Conservation (phyloP, 441 rosid species). For the Gossypium davidsonii region DNA sequence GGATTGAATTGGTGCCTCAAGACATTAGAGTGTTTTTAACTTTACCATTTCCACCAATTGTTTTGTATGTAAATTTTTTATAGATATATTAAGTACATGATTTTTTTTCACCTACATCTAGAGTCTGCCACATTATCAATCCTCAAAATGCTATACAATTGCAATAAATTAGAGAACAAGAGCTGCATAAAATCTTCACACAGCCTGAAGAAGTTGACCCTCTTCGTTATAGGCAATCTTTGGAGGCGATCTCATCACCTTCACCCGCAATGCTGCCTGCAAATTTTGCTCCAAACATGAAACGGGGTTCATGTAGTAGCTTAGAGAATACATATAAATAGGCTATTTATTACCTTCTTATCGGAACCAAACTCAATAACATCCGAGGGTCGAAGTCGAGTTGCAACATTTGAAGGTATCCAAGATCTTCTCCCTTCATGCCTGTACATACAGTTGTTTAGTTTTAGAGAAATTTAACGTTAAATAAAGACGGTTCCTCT, state of each 20-base stretch:
- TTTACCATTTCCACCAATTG: too few species aligned
- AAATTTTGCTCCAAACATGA: not conserved
- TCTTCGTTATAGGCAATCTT: constrained; percentile 22
- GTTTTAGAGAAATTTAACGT: not conserved
- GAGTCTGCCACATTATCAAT: too few species aligned
- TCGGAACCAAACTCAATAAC: constrained; percentile 65
- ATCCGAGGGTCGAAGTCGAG: constrained; percentile 56
- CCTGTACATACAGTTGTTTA: constrained; percentile 32
- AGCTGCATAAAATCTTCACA: constrained; percentile 20
- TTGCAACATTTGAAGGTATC: constrained; percentile 48
- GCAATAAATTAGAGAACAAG: not conserved
- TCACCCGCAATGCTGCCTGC: constrained; percentile 70
- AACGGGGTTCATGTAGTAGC: not conserved
- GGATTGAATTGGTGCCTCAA: too few species aligned
- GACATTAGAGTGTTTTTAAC: too few species aligned
- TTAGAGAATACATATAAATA: not conserved
- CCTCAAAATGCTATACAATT: constrained; percentile 28
- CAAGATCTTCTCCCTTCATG: constrained; percentile 48
- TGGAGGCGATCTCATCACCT: constrained; percentile 42
- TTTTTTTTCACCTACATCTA: too few species aligned
- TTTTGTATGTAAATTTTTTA: too few species aligned
- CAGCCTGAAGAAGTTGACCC: constrained; percentile 49
- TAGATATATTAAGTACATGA: too few species aligned
- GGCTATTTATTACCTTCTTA: constrained; percentile 39
- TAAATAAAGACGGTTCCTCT: not conserved